These are phyloP conservation scores for Vigna trinervia DNA, from an alignment of 306 rosid species.

Conservation along the genomic window DNA sequence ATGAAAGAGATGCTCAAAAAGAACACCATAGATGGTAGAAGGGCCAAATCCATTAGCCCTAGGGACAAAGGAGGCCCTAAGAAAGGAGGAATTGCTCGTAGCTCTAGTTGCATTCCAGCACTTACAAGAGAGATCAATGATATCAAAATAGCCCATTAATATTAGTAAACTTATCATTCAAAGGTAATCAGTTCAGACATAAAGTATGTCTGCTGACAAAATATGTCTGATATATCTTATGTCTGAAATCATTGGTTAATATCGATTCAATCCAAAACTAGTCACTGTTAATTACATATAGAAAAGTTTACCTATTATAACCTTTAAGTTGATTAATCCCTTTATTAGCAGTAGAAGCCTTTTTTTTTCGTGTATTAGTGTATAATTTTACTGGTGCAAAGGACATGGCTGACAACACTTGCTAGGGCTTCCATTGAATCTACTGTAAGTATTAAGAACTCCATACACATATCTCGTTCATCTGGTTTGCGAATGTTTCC, in stretches of 20 bases:
- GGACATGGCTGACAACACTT: conserved; percentile 26
- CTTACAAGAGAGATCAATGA: conserved; percentile 72
- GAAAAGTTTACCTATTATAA: too few species aligned
- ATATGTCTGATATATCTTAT: too few species aligned
- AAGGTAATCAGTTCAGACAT: too few species aligned
- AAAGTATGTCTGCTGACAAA: too few species aligned
- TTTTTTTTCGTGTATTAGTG: background rate
- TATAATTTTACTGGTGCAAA: background rate
- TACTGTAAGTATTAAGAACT: background rate
- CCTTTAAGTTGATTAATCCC: too few species aligned
- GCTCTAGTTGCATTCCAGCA: conserved; percentile 91
- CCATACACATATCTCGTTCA: background rate
- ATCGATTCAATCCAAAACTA: too few species aligned
- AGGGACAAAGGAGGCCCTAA: conserved; percentile 62
- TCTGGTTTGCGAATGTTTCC: conserved; percentile 24
- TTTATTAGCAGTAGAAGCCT: background rate
- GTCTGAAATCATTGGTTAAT: too few species aligned
- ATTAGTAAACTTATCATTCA: too few species aligned
- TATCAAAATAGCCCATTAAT: conserved; percentile 53
- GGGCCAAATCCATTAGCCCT: conserved; percentile 88
- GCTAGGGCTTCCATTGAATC: conserved; percentile 10
- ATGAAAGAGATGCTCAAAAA: conserved; percentile 94
- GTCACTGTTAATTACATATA: too few species aligned
- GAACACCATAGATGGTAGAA: conserved; percentile 65
- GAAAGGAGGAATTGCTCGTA: conserved; percentile 76